Percentiles rank a stretch among this genome's conserved stretches.
Conservation (phyloP, 441 rosid genomes). For the Arabidopsis lyrata region DNA sequence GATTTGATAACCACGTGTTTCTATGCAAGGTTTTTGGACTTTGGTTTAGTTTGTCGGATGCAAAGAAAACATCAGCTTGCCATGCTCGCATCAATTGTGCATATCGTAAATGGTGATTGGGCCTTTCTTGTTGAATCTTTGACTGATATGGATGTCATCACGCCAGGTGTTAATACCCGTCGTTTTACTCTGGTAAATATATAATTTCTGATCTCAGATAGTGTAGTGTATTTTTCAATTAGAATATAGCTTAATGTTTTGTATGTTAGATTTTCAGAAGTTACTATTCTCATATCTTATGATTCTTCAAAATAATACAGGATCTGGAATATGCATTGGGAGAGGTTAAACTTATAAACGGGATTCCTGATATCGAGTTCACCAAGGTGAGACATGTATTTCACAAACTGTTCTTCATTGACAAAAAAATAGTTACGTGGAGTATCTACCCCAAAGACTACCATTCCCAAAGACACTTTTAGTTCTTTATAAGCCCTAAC, state of each 20-base stretch:
- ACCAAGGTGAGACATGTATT: constrained; percentile 71
- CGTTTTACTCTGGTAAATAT: constrained; percentile 77
- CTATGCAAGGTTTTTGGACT: constrained; percentile 83
- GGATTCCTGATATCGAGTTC: constrained; percentile 95
- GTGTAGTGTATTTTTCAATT: constrained; percentile 1
- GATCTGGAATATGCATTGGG: constrained; percentile 90
- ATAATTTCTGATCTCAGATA: constrained; percentile 9
- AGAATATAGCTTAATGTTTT: background rate
- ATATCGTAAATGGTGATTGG: constrained; percentile 97
- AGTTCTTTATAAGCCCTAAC: background rate
- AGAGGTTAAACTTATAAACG: constrained; percentile 80
- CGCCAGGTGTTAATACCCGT: constrained; percentile 74
- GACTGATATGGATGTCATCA: constrained; percentile 90
- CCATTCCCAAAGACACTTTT: background rate
- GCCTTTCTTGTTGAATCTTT: constrained; percentile 76
- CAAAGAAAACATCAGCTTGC: constrained; percentile 90
- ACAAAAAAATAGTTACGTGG: background rate
- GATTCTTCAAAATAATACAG: constrained; percentile 54
- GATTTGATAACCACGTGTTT: constrained; percentile 34
- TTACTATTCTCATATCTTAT: constrained; percentile 35
- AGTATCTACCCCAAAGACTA: background rate
- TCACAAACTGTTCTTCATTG: constrained; percentile 22
- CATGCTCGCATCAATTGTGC: constrained; percentile 93
- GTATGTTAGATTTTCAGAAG: constrained; percentile 8
- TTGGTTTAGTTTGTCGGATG: constrained; percentile 95